phyloP scores from a whole-genome alignment of 257 asterid genomes.

The Leptodermis oblonga region DNA sequence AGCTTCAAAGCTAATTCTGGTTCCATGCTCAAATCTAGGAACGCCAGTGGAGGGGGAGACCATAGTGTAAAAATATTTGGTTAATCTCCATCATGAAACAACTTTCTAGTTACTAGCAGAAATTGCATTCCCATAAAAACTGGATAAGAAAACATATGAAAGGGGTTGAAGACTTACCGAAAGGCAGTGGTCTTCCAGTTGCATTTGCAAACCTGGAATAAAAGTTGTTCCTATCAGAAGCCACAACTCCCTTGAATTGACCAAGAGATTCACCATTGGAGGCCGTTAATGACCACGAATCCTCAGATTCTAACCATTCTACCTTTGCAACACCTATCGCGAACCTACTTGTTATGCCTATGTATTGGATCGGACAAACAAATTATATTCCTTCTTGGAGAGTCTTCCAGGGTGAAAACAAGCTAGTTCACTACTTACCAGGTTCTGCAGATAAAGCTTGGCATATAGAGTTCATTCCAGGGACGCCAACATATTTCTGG shows the following conservation, averaged over 20 bases:
- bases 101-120: not conserved
- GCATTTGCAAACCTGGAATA: constrained; percentile 57
- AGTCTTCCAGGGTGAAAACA: constrained; percentile 11
- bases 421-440: constrained; percentile 36
- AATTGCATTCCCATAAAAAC: not conserved
- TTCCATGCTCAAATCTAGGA: constrained; percentile 42
- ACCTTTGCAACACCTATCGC: constrained; percentile 61
- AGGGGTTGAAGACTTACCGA: constrained; percentile 43
- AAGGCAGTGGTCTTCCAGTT: constrained; percentile 69
- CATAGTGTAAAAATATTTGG: not conserved
- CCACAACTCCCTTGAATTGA: constrained; percentile 65
- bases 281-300: constrained; percentile 64
- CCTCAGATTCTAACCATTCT: constrained; percentile 63
- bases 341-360: constrained; percentile 70
- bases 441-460: constrained; percentile 67
- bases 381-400: not conserved
- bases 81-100: not conserved
- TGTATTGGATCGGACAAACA: not conserved
- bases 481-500: constrained; percentile 73
- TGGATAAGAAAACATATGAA: not conserved
- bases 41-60: constrained; percentile 3
- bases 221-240: constrained; percentile 65
- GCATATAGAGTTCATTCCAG: constrained; percentile 92
- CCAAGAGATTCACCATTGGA: constrained; percentile 67
- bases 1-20: constrained; percentile 45